Percentiles rank a stretch among this genome's conserved stretches.
phyloP scores from a whole-genome alignment of 2,329 filamentous ascomycete genomes.

The Ophiostoma quercus region DNA sequence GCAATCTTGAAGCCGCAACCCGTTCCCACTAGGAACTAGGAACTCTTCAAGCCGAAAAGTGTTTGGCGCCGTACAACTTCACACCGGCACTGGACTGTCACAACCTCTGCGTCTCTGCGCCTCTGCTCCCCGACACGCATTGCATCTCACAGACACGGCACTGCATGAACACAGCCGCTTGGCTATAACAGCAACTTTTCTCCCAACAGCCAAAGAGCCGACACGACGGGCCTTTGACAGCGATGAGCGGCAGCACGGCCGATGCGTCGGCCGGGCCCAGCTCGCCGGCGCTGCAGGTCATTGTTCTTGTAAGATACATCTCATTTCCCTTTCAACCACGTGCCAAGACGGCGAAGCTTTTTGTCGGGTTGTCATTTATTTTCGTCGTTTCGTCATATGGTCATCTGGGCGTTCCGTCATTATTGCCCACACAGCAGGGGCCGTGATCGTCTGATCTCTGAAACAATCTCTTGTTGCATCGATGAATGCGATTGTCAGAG shows the following conservation, averaged over 20 bases:
- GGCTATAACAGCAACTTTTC: not conserved
- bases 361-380: not conserved
- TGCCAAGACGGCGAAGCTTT: not conserved
- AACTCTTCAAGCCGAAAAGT: not conserved
- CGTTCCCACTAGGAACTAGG: not conserved
- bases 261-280: conserved; percentile 22
- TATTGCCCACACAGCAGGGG: not conserved
- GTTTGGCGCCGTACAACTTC: not conserved
- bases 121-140: not conserved
- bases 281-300: conserved; percentile 60
- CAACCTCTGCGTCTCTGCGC: not conserved
- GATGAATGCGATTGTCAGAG: not conserved
- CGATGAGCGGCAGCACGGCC: conserved; percentile 25
- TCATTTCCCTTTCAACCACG: conserved; percentile 1
- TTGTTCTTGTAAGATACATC: conserved; percentile 60
- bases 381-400: not conserved
- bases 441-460: not conserved
- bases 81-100: not conserved
- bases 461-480: conserved; percentile 18
- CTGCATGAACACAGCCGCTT: conserved; percentile 7
- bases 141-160: not conserved
- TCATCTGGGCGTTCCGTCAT: conserved; percentile 11
- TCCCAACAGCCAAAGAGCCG: not conserved
- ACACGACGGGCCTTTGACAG: not conserved
- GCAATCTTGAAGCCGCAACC: not conserved